Percentiles rank a stretch among this genome's conserved stretches.
phyloP scores from a whole-genome alignment of 805 yeast species.

The Yarrowia alimentaria region DNA sequence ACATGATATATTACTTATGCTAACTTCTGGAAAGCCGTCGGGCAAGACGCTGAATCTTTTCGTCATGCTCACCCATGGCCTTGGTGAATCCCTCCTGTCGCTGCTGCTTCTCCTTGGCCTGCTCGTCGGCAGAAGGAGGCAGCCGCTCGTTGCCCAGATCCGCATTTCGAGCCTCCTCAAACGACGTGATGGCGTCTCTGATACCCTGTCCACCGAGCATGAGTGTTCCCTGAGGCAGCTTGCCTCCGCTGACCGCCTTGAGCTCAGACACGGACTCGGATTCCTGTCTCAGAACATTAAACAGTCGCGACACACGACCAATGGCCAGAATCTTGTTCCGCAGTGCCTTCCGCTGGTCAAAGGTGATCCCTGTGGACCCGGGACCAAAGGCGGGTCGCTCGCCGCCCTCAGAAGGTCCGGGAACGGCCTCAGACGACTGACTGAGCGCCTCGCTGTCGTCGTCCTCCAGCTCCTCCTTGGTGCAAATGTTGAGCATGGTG shows the following conservation, averaged over 20 bases:
- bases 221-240: constrained; percentile 80
- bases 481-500: constrained; percentile 85
- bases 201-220: constrained; percentile 81
- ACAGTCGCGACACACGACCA: constrained; percentile 94
- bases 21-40: constrained; percentile 34
- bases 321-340: constrained; percentile 90
- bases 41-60: constrained; percentile 34
- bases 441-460: constrained; percentile 38
- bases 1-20: neutral
- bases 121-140: constrained; percentile 74
- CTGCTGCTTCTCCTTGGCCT: constrained; percentile 46
- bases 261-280: constrained; percentile 80
- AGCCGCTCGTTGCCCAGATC: constrained; percentile 82
- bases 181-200: constrained; percentile 61
- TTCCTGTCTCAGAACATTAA: constrained; percentile 81
- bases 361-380: no score
- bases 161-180: constrained; percentile 78
- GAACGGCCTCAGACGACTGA: constrained; percentile 3
- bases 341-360: constrained; percentile 48
- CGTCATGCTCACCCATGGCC: constrained; percentile 36
- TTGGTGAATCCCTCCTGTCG: constrained; percentile 41
- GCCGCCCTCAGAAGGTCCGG: neutral
- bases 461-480: constrained; percentile 88
- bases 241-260: constrained; percentile 70
- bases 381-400: no score